Evolutionary conservation across 2,329 filamentous ascomycete genomes (phyloP).

Genomic region (Pseudocercospora cruenta): DNA sequence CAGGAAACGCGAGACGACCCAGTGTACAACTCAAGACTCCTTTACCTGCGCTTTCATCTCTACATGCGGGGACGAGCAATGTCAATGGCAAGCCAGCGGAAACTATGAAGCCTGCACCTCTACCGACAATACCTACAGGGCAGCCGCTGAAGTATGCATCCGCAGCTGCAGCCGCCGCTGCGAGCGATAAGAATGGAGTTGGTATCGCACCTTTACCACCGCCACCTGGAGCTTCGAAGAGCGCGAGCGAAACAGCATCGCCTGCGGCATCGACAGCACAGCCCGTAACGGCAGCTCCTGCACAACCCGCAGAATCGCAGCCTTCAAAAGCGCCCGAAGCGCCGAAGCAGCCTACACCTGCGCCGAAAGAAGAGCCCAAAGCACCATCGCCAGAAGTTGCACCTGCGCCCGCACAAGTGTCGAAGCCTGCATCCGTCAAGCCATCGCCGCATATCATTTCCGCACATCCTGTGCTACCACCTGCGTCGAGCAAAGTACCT

Average conservation of each 20-base stretch:
- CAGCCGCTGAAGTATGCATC: slow-evolving; percentile 97
- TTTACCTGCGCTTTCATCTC: slow-evolving; percentile 84
- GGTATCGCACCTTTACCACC: slow-evolving; percentile 93
- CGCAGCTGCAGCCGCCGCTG: slow-evolving; percentile 88
- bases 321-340: slow-evolving; percentile 33
- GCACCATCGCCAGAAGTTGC: slow-evolving; percentile 19
- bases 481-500: slow-evolving; percentile 26
- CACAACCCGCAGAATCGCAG: slow-evolving; percentile 37
- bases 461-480: slow-evolving; percentile 39
- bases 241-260: slow-evolving; percentile 61
- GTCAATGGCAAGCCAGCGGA: slow-evolving; percentile 63
- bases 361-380: slow-evolving; percentile 35
- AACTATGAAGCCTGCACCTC: slow-evolving; percentile 88
- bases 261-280: slow-evolving; percentile 46
- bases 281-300: slow-evolving; percentile 46
- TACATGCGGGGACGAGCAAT: slow-evolving; percentile 72
- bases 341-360: slow-evolving; percentile 34
- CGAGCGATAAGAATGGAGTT: slow-evolving; percentile 82
- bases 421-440: slow-evolving; percentile 33
- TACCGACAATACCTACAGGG: slow-evolving; percentile 81
- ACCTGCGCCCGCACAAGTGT: slow-evolving; percentile 20
- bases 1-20: slow-evolving; percentile 67
- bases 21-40: slow-evolving; percentile 93
- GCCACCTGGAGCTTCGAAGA: slow-evolving; percentile 68
- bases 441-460: slow-evolving; percentile 44